A percentile compares a stretch with the other conserved stretches of the same genome.
These are phyloP conservation scores for Allium sativum DNA, from an alignment of 106 monocot genomes.

Conservation along the genomic window DNA sequence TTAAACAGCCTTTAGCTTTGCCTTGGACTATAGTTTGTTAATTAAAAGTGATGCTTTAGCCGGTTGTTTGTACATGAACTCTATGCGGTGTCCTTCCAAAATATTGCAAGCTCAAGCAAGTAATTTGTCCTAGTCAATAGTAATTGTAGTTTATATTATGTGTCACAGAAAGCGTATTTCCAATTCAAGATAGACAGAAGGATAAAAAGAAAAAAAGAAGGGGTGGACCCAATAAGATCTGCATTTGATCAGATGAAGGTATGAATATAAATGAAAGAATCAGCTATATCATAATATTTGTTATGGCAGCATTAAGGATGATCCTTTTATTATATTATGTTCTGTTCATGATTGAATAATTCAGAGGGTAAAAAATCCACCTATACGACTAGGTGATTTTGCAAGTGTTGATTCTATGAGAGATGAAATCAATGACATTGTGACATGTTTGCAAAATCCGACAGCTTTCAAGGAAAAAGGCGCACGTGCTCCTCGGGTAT, in stretches of 20 bases:
- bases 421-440: constrained; percentile 86
- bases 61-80: too few species aligned
- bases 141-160: not conserved
- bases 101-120: too few species aligned
- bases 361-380: constrained; percentile 87
- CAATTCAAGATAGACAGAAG: constrained; percentile 35
- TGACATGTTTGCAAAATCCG: constrained; percentile 74
- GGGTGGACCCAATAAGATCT: constrained; percentile 71
- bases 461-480: constrained; percentile 74
- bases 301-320: not conserved
- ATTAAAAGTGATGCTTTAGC: too few species aligned
- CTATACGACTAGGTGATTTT: constrained; percentile 66
- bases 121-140: too few species aligned
- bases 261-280: constrained; percentile 7
- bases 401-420: constrained; percentile 81
- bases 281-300: not conserved
- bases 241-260: constrained; percentile 97
- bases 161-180: constrained; percentile 47
- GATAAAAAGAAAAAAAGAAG: constrained; percentile 49
- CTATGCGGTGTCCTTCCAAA: too few species aligned
- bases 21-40: too few species aligned
- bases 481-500: constrained; percentile 80
- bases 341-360: constrained; percentile 7
- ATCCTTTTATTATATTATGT: not conserved
- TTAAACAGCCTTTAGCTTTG: too few species aligned